phyloP scores from a whole-genome alignment of 805 yeast genomes.

The Candida quercuum region DNA sequence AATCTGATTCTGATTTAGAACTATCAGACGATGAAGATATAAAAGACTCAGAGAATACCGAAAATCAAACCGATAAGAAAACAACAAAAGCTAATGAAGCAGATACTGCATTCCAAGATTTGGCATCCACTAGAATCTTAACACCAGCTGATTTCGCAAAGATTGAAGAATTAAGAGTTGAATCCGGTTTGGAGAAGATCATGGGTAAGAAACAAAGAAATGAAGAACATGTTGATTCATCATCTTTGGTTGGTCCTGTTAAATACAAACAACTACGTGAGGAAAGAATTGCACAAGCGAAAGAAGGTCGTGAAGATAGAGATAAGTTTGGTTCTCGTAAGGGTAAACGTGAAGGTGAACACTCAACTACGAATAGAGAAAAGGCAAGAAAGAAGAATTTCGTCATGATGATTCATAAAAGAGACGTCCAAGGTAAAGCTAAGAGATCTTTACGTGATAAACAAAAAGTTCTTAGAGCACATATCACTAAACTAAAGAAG shows the following conservation, averaged over 20 bases:
- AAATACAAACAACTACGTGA: slow-evolving; percentile 81
- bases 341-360: slow-evolving; percentile 71
- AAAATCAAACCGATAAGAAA: slow-evolving; percentile 20
- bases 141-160: slow-evolving; percentile 99
- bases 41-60: slow-evolving; percentile 18
- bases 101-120: slow-evolving; percentile 44
- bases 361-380: slow-evolving; percentile 91
- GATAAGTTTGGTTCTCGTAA: slow-evolving; percentile 85
- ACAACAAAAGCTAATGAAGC: slow-evolving; percentile 31
- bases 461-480: slow-evolving; percentile 82
- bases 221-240: slow-evolving; percentile 85
- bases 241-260: slow-evolving; percentile 65
- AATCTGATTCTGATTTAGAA: slow-evolving; percentile 46
- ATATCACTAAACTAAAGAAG: slow-evolving; percentile 86
- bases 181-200: slow-evolving; percentile 80
- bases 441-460: slow-evolving; percentile 86
- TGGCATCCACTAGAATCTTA: slow-evolving; percentile 71
- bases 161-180: slow-evolving; percentile 76
- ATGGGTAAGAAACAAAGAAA: slow-evolving; percentile 55
- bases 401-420: slow-evolving; percentile 97
- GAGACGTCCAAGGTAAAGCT: slow-evolving; percentile 89
- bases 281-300: slow-evolving; percentile 81
- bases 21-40: slow-evolving; percentile 27
- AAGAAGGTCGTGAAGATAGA: slow-evolving; percentile 91
- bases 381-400: slow-evolving; percentile 98